Conservation (phyloP, 768 basidiomycete genomes). For the Suillus subalutaceus region DNA sequence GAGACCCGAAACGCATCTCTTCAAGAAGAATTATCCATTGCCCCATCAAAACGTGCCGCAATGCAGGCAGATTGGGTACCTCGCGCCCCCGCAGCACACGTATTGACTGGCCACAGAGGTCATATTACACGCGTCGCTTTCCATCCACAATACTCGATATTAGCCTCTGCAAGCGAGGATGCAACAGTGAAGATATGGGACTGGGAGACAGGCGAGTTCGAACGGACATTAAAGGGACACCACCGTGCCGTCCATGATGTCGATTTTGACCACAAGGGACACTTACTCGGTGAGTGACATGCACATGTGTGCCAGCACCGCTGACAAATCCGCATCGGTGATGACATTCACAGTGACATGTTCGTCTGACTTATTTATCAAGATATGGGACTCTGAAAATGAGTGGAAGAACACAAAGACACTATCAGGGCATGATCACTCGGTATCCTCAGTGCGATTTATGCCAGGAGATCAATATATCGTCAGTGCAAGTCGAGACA, state of each 20-base stretch:
- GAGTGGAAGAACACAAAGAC: slow-evolving; percentile 91
- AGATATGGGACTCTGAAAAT: slow-evolving; percentile 89
- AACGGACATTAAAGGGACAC: slow-evolving; percentile 89
- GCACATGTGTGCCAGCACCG: background rate
- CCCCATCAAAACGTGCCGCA: slow-evolving; percentile 54
- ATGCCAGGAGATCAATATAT: slow-evolving; percentile 83
- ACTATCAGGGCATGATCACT: slow-evolving; percentile 88
- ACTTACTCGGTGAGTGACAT: slow-evolving; percentile 63
- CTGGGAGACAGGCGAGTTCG: slow-evolving; percentile 94
- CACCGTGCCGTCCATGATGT: slow-evolving; percentile 87
- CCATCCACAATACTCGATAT: slow-evolving; percentile 81
- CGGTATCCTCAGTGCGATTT: slow-evolving; percentile 84
- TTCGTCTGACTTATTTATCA: slow-evolving; percentile 89
- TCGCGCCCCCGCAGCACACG: slow-evolving; percentile 79
- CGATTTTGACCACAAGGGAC: slow-evolving; percentile 87
- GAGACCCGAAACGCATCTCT: slow-evolving; percentile 81
- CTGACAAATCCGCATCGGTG: slow-evolving; percentile 8
- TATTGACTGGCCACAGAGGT: slow-evolving; percentile 74
- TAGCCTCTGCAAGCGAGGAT: slow-evolving; percentile 89
- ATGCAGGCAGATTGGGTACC: slow-evolving; percentile 87
- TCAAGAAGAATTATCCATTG: slow-evolving; percentile 67
- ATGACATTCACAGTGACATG: slow-evolving; percentile 44
- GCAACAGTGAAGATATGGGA: slow-evolving; percentile 94
- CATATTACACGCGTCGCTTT: slow-evolving; percentile 82
- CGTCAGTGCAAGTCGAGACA: slow-evolving; percentile 86